Percentiles rank a stretch among this genome's conserved stretches.
phyloP scores from a whole-genome alignment of 768 basidiomycete species.

The Naematelia aurantialba region DNA sequence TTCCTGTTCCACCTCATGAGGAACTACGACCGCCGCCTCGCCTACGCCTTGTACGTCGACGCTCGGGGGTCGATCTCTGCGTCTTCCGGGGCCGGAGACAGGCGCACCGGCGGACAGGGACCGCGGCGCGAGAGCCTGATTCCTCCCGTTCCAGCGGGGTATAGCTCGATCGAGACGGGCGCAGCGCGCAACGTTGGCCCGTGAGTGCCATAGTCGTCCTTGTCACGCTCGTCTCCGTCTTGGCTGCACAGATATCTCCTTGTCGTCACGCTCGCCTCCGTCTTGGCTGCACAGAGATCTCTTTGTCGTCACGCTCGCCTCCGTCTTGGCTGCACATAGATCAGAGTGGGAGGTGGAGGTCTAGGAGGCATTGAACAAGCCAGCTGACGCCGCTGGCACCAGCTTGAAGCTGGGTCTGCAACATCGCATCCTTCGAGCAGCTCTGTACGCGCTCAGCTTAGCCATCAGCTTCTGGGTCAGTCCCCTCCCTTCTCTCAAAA shows the following conservation, averaged over 20 bases:
- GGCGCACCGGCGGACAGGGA: slow-evolving; percentile 13
- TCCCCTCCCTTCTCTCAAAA: slow-evolving; percentile 2
- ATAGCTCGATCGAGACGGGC: slow-evolving; percentile 27
- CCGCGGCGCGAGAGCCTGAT: slow-evolving; percentile 25
- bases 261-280: neutral
- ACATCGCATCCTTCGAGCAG: slow-evolving; percentile 30
- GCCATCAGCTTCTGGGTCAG: slow-evolving; percentile 54
- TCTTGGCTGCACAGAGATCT: neutral
- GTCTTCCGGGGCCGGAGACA: slow-evolving; percentile 5
- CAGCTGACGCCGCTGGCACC: too few species aligned
- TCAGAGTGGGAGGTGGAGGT: too few species aligned
- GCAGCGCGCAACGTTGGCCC: slow-evolving; percentile 15
- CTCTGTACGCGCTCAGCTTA: slow-evolving; percentile 69
- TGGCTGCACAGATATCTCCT: neutral
- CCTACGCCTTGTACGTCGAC: slow-evolving; percentile 24
- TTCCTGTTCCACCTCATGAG: slow-evolving; percentile 32
- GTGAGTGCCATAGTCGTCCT: slow-evolving; percentile 6
- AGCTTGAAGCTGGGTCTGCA: neutral
- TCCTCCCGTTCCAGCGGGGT: slow-evolving; percentile 21
- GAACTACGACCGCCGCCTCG: slow-evolving; percentile 29
- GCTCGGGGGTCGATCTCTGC: slow-evolving; percentile 7
- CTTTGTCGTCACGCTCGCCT: neutral
- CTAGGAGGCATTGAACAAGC: too few species aligned
- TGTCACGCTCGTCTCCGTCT: neutral
- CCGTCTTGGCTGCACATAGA: too few species aligned